A percentile compares a stretch with the other conserved stretches of the same genome.
These are phyloP conservation scores for Gonapodya sp. DNA, from an alignment of 192 early-diverging fungal genomes.

Conservation along the genomic window DNA sequence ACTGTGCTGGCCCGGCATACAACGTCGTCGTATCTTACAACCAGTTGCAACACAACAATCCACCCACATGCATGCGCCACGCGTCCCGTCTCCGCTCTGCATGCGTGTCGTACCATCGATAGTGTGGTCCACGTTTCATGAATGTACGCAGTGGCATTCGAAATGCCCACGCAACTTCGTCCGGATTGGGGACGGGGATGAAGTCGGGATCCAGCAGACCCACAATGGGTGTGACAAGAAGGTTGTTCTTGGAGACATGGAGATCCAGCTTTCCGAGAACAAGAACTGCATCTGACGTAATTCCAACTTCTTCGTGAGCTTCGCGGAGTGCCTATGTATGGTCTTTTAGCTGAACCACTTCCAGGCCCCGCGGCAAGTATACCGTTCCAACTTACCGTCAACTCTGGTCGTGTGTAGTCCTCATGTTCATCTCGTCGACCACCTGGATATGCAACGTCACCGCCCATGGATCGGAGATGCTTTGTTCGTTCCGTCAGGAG, in stretches of 20 bases:
- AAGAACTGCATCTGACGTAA: not conserved
- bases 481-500: no score
- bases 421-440: not conserved
- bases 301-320: slow-evolving; percentile 1
- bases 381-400: no score
- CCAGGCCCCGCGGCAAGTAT: not conserved
- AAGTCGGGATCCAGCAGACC: not conserved
- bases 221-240: slow-evolving; percentile 2
- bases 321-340: not conserved
- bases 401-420: not conserved
- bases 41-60: no score
- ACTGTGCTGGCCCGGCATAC: no score
- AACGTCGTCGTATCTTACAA: no score
- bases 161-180: not conserved
- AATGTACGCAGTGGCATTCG: not conserved
- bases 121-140: not conserved
- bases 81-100: no score
- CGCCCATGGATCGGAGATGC: no score
- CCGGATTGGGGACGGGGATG: not conserved
- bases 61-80: no score
- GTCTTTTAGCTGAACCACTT: not conserved
- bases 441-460: slow-evolving; percentile 1
- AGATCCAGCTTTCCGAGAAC: not conserved
- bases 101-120: slow-evolving; percentile 3
- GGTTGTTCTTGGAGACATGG: not conserved